A percentile compares a stretch with the other conserved stretches of the same genome.
phyloP scores from a whole-genome alignment of 306 rosid genomes.

The Acacia crassicarpa region DNA sequence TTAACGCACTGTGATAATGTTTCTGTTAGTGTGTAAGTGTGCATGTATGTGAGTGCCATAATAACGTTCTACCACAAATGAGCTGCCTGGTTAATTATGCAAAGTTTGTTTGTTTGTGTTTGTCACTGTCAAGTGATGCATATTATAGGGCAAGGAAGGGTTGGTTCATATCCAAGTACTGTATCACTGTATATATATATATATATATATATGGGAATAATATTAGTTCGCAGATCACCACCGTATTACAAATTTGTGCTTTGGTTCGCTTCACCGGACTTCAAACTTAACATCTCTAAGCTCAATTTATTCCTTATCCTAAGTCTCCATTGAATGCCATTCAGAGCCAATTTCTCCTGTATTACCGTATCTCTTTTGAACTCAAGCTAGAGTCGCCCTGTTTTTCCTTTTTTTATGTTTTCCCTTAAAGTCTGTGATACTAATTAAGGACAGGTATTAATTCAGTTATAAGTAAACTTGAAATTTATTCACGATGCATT shows the following conservation, averaged over 20 bases:
- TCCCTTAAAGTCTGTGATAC: neutral
- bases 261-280: neutral
- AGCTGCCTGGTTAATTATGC: neutral
- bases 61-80: neutral
- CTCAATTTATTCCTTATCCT: neutral
- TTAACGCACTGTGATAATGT: constrained; percentile 44
- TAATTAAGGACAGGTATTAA: neutral
- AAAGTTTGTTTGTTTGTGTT: neutral
- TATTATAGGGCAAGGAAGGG: neutral
- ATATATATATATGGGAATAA: neutral
- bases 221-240: neutral
- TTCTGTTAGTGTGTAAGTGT: neutral
- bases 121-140: neutral
- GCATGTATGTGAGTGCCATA: neutral
- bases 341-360: neutral
- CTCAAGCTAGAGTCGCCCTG: neutral
- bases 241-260: neutral
- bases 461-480: neutral
- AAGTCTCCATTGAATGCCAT: neutral
- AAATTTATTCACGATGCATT: neutral
- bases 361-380: neutral
- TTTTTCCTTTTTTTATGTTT: neutral
- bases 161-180: neutral
- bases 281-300: neutral
- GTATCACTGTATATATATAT: neutral